Percentiles rank a stretch among this genome's conserved stretches.
phyloP scores from a whole-genome alignment of 495 filamentous ascomycete species.

The Astrothelium subdiscretum region DNA sequence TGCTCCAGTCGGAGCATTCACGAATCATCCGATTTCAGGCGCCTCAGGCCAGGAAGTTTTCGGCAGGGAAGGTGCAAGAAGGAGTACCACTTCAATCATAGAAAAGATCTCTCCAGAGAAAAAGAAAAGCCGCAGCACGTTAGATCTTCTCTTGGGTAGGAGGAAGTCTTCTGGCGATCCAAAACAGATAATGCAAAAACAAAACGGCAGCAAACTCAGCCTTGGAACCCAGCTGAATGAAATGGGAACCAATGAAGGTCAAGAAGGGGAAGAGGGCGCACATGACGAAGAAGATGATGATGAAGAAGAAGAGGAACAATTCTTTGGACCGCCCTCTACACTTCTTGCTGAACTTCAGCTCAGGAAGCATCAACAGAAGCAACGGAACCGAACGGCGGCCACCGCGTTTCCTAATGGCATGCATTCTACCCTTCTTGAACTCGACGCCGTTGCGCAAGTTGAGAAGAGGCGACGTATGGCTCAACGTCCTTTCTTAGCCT shows the following conservation, averaged over 20 bases:
- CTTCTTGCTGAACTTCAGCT: slow-evolving; percentile 85
- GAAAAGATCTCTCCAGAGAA: slow-evolving; percentile 12
- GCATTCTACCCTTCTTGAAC: slow-evolving; percentile 77
- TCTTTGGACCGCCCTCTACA: slow-evolving; percentile 70
- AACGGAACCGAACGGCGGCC: slow-evolving; percentile 56
- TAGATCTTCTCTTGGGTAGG: slow-evolving; percentile 18
- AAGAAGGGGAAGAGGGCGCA: slow-evolving; percentile 34
- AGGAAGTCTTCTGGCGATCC: background rate
- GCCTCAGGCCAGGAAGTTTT: slow-evolving; percentile 31
- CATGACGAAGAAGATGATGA: slow-evolving; percentile 20
- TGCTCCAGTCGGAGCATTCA: slow-evolving; percentile 90
- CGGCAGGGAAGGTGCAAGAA: slow-evolving; percentile 17
- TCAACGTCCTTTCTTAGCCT: slow-evolving; percentile 73
- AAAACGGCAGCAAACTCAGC: slow-evolving; percentile 4
- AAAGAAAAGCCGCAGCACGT: slow-evolving; percentile 17
- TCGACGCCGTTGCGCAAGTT: slow-evolving; percentile 83
- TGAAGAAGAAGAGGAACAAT: slow-evolving; percentile 23
- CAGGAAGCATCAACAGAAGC: slow-evolving; percentile 72
- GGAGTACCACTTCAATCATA: slow-evolving; percentile 3
- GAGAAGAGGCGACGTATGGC: slow-evolving; percentile 62
- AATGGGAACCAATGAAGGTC: background rate
- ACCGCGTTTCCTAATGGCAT: slow-evolving; percentile 62
- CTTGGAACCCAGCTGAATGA: slow-evolving; percentile 14
- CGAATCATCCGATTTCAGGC: slow-evolving; percentile 79
- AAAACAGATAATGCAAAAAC: slow-evolving; percentile 6